A percentile compares a stretch with the other conserved stretches of the same genome.
phyloP scores from a whole-genome alignment of 352 stramenopile genomes.

The Pythium plurisporium region DNA sequence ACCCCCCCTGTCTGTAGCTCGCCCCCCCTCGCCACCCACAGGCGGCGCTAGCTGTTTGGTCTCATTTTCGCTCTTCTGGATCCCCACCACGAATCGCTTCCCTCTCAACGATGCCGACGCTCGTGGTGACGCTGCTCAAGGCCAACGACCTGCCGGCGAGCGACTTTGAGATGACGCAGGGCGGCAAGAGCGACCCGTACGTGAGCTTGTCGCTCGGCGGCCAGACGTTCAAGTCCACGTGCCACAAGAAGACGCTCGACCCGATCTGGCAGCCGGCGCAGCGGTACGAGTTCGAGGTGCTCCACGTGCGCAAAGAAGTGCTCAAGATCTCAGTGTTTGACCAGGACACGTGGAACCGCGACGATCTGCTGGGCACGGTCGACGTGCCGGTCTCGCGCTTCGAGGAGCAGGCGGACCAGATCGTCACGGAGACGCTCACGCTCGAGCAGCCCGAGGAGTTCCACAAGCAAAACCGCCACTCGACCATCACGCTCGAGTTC shows the following conservation, averaged over 20 bases:
- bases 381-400: constrained; percentile 47
- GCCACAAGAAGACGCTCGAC: constrained; percentile 42
- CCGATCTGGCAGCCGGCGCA: constrained; percentile 72
- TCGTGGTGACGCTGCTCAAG: constrained; percentile 62
- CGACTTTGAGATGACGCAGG: constrained; percentile 46
- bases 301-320: constrained; percentile 35
- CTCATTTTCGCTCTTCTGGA: neutral
- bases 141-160: constrained; percentile 62
- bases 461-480: constrained; percentile 26
- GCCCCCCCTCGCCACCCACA: too few relatives aligned
- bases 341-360: constrained; percentile 58
- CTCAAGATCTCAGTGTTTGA: constrained; percentile 60
- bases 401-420: constrained; percentile 40
- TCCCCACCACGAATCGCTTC: neutral
- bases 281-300: constrained; percentile 66
- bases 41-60: neutral
- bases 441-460: constrained; percentile 45
- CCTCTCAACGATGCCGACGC: constrained; percentile 73
- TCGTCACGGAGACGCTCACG: constrained; percentile 44
- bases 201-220: constrained; percentile 54
- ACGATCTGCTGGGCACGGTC: constrained; percentile 59
- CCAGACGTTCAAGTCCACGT: constrained; percentile 46
- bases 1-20: too few relatives aligned
- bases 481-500: constrained; percentile 37
- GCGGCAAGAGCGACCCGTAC: constrained; percentile 68